Evolutionary conservation across 345 rosid genomes (phyloP).

Genomic region (Microcos paniculata): DNA sequence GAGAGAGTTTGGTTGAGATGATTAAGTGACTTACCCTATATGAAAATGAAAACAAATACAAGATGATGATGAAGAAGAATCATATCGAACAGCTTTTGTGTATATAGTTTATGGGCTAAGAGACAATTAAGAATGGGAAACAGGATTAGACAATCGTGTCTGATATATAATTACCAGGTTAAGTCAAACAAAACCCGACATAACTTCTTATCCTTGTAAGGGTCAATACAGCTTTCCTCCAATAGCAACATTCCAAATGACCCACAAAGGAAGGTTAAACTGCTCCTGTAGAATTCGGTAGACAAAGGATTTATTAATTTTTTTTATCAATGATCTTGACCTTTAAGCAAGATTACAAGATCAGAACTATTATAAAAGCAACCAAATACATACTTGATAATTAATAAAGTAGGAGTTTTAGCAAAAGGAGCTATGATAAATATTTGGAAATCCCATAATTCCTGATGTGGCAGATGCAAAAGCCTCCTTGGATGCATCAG

Average conservation of each 20-base stretch:
- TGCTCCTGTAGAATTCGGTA: conserved; percentile 27
- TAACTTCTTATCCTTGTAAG: conserved; percentile 11
- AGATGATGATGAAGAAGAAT: conserved; percentile 6
- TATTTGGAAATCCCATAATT: background rate
- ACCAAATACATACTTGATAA: background rate
- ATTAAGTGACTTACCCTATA: conserved; percentile 32
- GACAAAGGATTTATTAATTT: background rate
- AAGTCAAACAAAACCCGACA: conserved; percentile 23
- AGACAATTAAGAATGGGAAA: conserved; percentile 25
- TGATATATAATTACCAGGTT: background rate
- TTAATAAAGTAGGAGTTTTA: background rate
- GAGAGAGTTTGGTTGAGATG: conserved; percentile 1
- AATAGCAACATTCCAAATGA: conserved; percentile 25
- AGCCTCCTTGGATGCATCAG: background rate
- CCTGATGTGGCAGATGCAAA: background rate
- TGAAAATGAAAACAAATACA: conserved; percentile 13
- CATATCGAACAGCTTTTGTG: background rate
- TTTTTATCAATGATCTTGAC: background rate
- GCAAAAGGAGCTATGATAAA: background rate
- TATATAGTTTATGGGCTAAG: background rate
- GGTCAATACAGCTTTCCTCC: conserved; percentile 27
- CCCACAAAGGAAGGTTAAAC: conserved; percentile 30
- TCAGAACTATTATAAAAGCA: background rate
- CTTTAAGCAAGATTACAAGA: background rate
- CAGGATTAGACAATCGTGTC: conserved; percentile 24